Conservation (phyloP, 164 flowering plant species). For the Magnolia kwangsiensis region DNA sequence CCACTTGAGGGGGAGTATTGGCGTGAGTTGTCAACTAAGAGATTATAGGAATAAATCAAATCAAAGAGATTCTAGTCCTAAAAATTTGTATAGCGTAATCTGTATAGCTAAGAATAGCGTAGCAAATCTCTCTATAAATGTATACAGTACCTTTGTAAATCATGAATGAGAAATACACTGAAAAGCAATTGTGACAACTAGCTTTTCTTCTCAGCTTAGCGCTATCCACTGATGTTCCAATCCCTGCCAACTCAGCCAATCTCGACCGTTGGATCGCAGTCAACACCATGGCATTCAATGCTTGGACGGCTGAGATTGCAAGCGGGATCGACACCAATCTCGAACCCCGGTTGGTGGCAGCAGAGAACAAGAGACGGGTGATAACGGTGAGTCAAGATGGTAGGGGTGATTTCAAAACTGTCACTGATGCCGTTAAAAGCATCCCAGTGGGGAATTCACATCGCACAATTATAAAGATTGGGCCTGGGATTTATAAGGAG, state of each 20-base stretch:
- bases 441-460: conserved; percentile 35
- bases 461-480: conserved; percentile 40
- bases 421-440: conserved; percentile 50
- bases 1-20: too few relatives aligned
- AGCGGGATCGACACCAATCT: neutral
- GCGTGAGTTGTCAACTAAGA: too few relatives aligned
- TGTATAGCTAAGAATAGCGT: too few relatives aligned
- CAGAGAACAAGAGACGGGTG: neutral
- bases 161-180: too few relatives aligned
- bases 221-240: neutral
- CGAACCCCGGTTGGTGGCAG: neutral
- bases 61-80: too few relatives aligned
- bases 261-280: neutral
- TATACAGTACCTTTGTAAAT: too few relatives aligned
- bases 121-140: too few relatives aligned
- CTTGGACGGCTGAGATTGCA: neutral
- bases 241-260: neutral
- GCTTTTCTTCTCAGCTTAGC: too few relatives aligned
- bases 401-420: conserved; percentile 52
- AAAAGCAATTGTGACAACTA: too few relatives aligned
- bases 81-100: too few relatives aligned
- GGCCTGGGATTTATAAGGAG: conserved; percentile 48
- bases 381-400: conserved; percentile 46
- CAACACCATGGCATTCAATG: neutral
- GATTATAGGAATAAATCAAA: too few relatives aligned